Evolutionary conservation across 108 stramenopile species (phyloP).

Genomic region (Nitzschia inconspicua): DNA sequence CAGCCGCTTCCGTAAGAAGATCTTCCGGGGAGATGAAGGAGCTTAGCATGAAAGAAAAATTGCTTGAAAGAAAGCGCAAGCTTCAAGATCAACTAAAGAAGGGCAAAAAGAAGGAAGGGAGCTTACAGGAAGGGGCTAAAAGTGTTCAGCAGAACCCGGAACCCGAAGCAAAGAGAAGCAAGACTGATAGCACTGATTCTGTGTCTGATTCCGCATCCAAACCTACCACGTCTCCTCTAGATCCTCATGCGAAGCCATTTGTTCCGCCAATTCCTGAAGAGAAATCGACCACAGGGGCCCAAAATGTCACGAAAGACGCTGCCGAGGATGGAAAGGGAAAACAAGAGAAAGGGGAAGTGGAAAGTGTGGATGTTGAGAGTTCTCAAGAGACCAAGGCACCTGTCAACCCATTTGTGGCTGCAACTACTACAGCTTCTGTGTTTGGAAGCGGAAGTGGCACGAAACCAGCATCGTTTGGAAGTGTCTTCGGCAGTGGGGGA

Average conservation of each 20-base stretch:
- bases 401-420: neutral
- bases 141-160: slow-evolving; percentile 9
- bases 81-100: slow-evolving; percentile 22
- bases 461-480: neutral
- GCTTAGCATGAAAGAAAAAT: slow-evolving; percentile 42
- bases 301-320: slow-evolving; percentile 1
- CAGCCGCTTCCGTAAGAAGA: slow-evolving; percentile 7
- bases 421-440: neutral
- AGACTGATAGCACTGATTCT: slow-evolving; percentile 9
- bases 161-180: slow-evolving; percentile 16
- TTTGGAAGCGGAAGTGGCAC: slow-evolving; percentile 6
- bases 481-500: slow-evolving; percentile 2
- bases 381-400: neutral
- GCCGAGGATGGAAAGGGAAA: neutral
- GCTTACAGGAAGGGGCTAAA: no score
- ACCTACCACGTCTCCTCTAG: neutral
- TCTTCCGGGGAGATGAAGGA: slow-evolving; percentile 33
- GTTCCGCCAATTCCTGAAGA: neutral
- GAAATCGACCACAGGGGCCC: slow-evolving; percentile 8
- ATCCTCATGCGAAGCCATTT: slow-evolving; percentile 6
- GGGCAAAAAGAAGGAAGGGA: slow-evolving; percentile 9
- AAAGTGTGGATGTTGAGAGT: neutral
- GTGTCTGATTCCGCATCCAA: neutral
- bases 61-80: slow-evolving; percentile 50
- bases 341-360: slow-evolving; percentile 6